These are phyloP conservation scores for Chlamydomonas sphaeroides DNA, from an alignment of 139 green algal species.

Conservation along the genomic window DNA sequence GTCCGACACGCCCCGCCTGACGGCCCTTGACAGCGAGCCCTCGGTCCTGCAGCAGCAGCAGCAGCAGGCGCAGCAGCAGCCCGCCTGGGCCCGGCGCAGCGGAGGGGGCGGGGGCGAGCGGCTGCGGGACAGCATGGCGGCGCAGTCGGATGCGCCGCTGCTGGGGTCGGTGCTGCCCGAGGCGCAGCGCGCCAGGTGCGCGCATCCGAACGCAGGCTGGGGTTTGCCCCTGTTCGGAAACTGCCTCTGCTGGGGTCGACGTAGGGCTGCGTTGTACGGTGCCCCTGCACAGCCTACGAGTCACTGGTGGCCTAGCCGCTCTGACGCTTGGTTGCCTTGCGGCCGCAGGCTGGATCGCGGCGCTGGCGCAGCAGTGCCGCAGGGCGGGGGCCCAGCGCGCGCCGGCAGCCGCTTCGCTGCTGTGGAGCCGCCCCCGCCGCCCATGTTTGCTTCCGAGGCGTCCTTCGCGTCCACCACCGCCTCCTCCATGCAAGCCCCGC, in stretches of 20 bases:
- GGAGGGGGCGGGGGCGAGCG: neutral
- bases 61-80: neutral
- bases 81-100: neutral
- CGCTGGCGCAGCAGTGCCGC: too few relatives aligned
- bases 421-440: constrained; percentile 12
- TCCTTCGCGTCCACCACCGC: constrained; percentile 3
- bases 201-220: too few relatives aligned
- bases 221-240: too few relatives aligned
- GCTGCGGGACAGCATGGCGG: neutral
- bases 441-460: constrained; percentile 6
- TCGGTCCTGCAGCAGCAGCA: too few relatives aligned
- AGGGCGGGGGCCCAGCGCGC: neutral
- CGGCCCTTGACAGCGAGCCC: too few relatives aligned
- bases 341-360: too few relatives aligned
- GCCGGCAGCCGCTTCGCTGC: neutral
- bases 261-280: too few relatives aligned
- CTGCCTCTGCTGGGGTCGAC: too few relatives aligned
- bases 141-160: constrained; percentile 13
- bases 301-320: too few relatives aligned
- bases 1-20: constrained; percentile 1
- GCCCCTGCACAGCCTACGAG: too few relatives aligned
- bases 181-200: constrained; percentile 24
- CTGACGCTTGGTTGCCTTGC: too few relatives aligned
- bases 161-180: constrained; percentile 30
- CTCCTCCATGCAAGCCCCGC: neutral